A percentile compares a stretch with the other conserved stretches of the same genome.
Conservation (phyloP, 768 basidiomycete genomes). For the Termitomyces sp. region DNA sequence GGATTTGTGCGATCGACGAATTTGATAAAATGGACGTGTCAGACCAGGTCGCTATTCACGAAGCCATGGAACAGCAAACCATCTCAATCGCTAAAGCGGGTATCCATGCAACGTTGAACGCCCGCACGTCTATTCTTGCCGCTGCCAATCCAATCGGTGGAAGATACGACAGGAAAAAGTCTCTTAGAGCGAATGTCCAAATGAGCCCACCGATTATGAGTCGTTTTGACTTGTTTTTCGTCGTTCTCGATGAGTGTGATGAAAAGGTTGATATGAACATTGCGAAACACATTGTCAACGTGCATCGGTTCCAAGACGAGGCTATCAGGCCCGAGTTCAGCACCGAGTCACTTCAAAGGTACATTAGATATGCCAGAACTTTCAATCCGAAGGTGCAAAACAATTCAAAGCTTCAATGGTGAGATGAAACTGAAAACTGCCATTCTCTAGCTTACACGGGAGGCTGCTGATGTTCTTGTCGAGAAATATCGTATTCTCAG, state of each 20-base stretch:
- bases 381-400: constrained; percentile 88
- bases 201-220: constrained; percentile 99
- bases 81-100: constrained; percentile 99
- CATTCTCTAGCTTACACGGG: constrained; percentile 71
- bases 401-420: background rate
- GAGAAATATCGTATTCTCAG: constrained; percentile 91
- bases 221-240: constrained; percentile 96
- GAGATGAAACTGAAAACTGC: background rate
- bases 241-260: constrained; percentile 96
- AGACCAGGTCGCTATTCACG: constrained; percentile 98
- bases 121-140: constrained; percentile 94
- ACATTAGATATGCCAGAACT: constrained; percentile 95
- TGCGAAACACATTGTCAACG: constrained; percentile 95
- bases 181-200: constrained; percentile 85
- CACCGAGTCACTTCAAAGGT: constrained; percentile 93
- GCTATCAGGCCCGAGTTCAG: constrained; percentile 97
- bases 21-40: constrained; percentile 99
- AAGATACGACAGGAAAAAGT: constrained; percentile 92
- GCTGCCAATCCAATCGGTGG: constrained; percentile 98
- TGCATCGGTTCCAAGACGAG: constrained; percentile 91
- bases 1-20: constrained; percentile 99
- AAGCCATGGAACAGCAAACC: constrained; percentile 99
- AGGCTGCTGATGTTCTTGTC: constrained; percentile 88
- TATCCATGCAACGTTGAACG: constrained; percentile 97
- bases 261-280: constrained; percentile 89